A percentile compares a stretch with the other conserved stretches of the same genome.
These are phyloP conservation scores for Aspergillus chevalieri DNA, from an alignment of 2,329 filamentous ascomycete species.

Conservation along the genomic window DNA sequence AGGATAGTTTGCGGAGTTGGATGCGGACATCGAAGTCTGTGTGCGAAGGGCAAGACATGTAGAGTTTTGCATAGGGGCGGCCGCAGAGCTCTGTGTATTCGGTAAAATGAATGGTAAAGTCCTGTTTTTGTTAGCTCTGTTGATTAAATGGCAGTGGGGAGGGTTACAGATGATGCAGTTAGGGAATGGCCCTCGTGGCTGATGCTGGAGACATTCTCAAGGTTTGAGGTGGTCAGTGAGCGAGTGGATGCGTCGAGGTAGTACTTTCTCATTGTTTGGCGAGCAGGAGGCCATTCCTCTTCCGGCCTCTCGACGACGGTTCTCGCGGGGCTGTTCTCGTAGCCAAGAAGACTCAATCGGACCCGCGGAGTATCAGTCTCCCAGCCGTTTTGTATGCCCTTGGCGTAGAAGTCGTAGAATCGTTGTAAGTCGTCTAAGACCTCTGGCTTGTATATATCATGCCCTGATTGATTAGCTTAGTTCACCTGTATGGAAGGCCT, in stretches of 20 bases:
- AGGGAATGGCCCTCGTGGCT: conserved; percentile 4
- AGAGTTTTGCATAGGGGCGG: conserved; percentile 6
- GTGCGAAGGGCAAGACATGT: conserved; percentile 7
- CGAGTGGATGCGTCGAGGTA: neutral
- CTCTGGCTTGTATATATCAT: conserved; percentile 19
- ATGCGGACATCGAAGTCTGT: conserved; percentile 17
- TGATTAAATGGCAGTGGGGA: neutral
- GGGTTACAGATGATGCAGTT: neutral
- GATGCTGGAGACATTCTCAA: neutral
- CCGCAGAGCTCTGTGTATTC: conserved; percentile 8
- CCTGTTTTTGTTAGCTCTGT: neutral
- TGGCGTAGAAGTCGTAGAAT: conserved; percentile 11
- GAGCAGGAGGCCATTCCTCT: conserved; percentile 1
- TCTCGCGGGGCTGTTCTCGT: conserved; percentile 2
- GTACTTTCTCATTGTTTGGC: neutral
- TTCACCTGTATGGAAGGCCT: too few species aligned
- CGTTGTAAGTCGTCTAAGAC: conserved; percentile 15
- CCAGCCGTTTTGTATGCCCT: conserved; percentile 7
- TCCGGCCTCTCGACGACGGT: conserved; percentile 3
- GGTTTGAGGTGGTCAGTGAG: neutral
- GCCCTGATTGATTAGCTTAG: conserved; percentile 6
- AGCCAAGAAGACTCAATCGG: conserved; percentile 4
- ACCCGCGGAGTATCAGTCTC: conserved; percentile 8
- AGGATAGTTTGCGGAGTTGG: conserved; percentile 16
- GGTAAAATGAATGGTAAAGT: conserved; percentile 6